phyloP scores from a whole-genome alignment of 1,284 basidiomycete species.

The Entoloma clypeatum region DNA sequence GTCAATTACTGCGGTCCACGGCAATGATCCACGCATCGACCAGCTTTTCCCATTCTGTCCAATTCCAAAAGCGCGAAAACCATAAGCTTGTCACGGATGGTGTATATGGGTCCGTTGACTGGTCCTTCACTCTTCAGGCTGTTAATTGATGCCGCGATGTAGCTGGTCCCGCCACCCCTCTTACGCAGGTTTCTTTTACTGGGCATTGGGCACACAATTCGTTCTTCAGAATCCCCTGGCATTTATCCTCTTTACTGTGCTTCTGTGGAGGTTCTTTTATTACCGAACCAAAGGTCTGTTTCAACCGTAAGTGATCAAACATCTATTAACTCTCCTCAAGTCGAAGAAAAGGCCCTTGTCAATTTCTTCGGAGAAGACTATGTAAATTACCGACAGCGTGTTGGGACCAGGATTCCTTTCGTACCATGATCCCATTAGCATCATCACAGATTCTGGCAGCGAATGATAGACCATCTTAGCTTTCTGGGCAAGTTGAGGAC shows the following conservation, averaged over 20 bases:
- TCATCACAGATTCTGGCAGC: no score
- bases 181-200: slow-evolving; percentile 97
- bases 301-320: not conserved
- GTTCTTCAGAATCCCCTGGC: slow-evolving; percentile 84
- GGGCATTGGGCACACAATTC: slow-evolving; percentile 95
- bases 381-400: slow-evolving; percentile 27
- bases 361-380: slow-evolving; percentile 40
- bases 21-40: slow-evolving; percentile 96
- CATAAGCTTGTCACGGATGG: slow-evolving; percentile 86
- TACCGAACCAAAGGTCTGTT: slow-evolving; percentile 74
- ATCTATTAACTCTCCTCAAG: slow-evolving; percentile 7
- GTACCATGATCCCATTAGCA: slow-evolving; percentile 26
- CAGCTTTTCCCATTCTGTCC: slow-evolving; percentile 91
- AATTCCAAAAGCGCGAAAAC: slow-evolving; percentile 63
- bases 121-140: not conserved
- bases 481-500: no score
- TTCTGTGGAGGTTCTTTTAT: slow-evolving; percentile 88
- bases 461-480: no score
- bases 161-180: slow-evolving; percentile 94
- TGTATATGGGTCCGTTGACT: slow-evolving; percentile 72
- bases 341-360: slow-evolving; percentile 29
- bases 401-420: slow-evolving; percentile 38
- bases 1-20: slow-evolving; percentile 78
- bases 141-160: not conserved
- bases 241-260: slow-evolving; percentile 56